Conservation (phyloP, 257 asterid species). For the Nyctanthes arbortristis region DNA sequence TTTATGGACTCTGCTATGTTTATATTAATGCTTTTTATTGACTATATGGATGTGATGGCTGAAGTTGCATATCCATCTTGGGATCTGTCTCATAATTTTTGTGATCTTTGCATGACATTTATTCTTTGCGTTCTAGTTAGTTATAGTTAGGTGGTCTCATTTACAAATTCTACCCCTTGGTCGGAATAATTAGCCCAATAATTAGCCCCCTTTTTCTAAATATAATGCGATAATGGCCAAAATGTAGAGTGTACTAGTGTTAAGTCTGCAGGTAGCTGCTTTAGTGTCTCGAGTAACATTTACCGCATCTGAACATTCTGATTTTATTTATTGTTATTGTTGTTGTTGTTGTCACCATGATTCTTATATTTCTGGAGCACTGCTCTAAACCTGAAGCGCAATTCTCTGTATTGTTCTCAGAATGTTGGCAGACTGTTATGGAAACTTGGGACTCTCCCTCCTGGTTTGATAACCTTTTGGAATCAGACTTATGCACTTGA, state of each 20-base stretch:
- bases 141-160: no score
- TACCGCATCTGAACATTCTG: not conserved
- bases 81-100: no score
- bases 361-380: no score
- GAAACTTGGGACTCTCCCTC: constrained; percentile 95
- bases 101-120: no score
- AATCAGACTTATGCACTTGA: constrained; percentile 66
- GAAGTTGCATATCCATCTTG: no score
- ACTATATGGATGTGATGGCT: not conserved
- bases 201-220: no score
- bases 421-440: constrained; percentile 80
- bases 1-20: not conserved
- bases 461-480: constrained; percentile 93
- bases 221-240: no score
- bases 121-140: no score
- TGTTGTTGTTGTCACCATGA: no score
- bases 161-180: no score
- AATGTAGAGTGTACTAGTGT: not conserved
- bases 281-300: not conserved
- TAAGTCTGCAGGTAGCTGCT: not conserved
- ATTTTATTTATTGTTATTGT: not conserved
- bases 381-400: constrained; percentile 8
- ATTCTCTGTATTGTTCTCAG: constrained; percentile 35
- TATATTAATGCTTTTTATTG: no score
- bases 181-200: no score